Percentiles rank a stretch among this genome's conserved stretches.
These are phyloP conservation scores for Phytophthora vignae DNA, from an alignment of 352 stramenopile species.

Conservation along the genomic window DNA sequence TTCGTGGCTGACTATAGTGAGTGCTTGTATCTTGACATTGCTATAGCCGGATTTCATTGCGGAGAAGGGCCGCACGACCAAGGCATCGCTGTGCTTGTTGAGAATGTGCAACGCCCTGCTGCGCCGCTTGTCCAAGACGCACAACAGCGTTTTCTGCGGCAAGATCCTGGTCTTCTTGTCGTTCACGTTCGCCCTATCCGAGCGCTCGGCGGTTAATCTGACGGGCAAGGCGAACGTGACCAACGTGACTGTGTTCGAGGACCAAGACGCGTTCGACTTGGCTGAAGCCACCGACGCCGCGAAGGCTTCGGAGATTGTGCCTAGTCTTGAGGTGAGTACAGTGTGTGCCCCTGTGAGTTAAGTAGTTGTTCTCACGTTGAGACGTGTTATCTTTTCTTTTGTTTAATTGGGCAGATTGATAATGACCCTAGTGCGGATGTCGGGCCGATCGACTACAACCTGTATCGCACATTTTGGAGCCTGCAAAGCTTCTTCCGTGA, in stretches of 20 bases:
- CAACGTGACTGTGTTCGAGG: slow-evolving; percentile 85
- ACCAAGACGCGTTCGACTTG: slow-evolving; percentile 76
- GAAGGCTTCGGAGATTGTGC: slow-evolving; percentile 36
- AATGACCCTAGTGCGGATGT: slow-evolving; percentile 51
- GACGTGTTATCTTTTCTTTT: background rate
- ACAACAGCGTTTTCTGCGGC: slow-evolving; percentile 92
- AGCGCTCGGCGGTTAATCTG: slow-evolving; percentile 87
- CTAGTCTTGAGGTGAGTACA: slow-evolving; percentile 40
- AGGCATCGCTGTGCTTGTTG: slow-evolving; percentile 83
- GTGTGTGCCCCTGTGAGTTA: background rate
- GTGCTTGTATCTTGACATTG: background rate
- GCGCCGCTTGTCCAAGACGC: slow-evolving; percentile 86
- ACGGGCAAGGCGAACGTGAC: slow-evolving; percentile 81
- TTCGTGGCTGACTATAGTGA: slow-evolving; percentile 1
- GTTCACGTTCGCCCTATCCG: slow-evolving; percentile 86
- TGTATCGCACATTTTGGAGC: slow-evolving; percentile 93
- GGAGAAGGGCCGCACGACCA: slow-evolving; percentile 72
- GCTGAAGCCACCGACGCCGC: slow-evolving; percentile 63
- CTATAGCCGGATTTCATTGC: slow-evolving; percentile 70
- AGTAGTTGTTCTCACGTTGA: background rate
- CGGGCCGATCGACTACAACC: slow-evolving; percentile 87
- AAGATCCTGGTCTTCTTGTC: slow-evolving; percentile 90
- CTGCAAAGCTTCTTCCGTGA: slow-evolving; percentile 90
- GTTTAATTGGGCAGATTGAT: slow-evolving; percentile 46
- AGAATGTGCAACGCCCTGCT: slow-evolving; percentile 88